Percentiles rank a stretch among this genome's conserved stretches.
These are phyloP conservation scores for Fusarium abutilonis DNA, from an alignment of 2,329 filamentous ascomycete species.

Conservation along the genomic window DNA sequence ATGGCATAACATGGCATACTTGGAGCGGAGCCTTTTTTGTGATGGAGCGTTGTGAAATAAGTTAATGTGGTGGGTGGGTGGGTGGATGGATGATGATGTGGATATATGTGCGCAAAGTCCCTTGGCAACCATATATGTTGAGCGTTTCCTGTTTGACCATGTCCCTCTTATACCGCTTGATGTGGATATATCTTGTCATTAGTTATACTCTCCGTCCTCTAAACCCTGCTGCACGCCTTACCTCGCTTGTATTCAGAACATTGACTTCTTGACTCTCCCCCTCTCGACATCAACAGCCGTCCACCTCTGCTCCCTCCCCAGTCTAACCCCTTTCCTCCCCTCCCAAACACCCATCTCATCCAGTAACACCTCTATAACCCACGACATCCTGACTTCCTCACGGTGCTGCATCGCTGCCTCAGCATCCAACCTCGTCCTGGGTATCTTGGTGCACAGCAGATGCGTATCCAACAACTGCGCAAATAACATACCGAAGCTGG, in stretches of 20 bases:
- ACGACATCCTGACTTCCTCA: conserved; percentile 46
- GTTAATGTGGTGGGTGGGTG: conserved; percentile 34
- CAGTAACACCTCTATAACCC: conserved; percentile 62
- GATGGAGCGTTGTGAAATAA: conserved; percentile 39
- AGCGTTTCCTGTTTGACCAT: conserved; percentile 16
- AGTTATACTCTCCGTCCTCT: conserved; percentile 19
- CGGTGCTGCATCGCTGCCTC: conserved; percentile 42
- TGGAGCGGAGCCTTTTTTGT: conserved; percentile 21
- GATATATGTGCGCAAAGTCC: conserved; percentile 37
- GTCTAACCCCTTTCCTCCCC: conserved; percentile 45
- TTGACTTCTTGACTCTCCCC: conserved; percentile 49
- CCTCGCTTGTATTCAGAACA: conserved; percentile 1
- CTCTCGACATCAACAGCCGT: conserved; percentile 56
- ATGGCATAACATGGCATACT: conserved; percentile 16
- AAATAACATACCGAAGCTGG: conserved; percentile 65
- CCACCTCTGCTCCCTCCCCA: conserved; percentile 64
- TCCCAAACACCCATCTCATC: conserved; percentile 62
- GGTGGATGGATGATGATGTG: conserved; percentile 30
- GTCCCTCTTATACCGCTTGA: neutral
- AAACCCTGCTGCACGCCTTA: conserved; percentile 20
- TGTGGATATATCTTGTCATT: neutral
- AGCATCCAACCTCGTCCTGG: conserved; percentile 54
- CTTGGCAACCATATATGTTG: conserved; percentile 28
- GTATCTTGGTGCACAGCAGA: conserved; percentile 60
- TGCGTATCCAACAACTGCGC: conserved; percentile 65